phyloP scores from a whole-genome alignment of 2,329 filamentous ascomycete species.

The Aspergillus brasiliensis region DNA sequence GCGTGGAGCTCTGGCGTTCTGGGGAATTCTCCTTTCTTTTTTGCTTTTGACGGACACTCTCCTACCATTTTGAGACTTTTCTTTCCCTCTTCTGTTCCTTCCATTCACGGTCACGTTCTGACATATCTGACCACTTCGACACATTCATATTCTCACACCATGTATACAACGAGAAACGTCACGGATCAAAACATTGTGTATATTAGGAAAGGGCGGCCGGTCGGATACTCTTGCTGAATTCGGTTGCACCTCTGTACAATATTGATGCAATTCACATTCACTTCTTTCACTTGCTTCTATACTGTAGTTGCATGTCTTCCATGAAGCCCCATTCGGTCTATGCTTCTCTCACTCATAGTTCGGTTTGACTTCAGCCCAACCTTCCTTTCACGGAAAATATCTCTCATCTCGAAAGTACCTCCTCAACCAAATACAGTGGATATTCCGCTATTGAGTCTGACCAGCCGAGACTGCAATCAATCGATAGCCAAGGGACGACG shows the following conservation, averaged over 20 bases:
- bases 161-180: conserved; percentile 16
- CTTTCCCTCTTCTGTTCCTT: conserved; percentile 9
- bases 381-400: too few relatives aligned
- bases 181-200: conserved; percentile 21
- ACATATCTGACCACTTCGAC: conserved; percentile 5
- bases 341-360: too few relatives aligned
- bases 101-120: background rate
- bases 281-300: too few relatives aligned
- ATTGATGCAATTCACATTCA: conserved; percentile 8
- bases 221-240: conserved; percentile 6
- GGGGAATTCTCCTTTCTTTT: conserved; percentile 8
- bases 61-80: conserved; percentile 16
- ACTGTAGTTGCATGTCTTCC: background rate
- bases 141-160: conserved; percentile 20
- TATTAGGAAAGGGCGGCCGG: conserved; percentile 18
- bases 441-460: too few relatives aligned
- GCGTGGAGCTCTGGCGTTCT: conserved; percentile 30
- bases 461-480: too few relatives aligned
- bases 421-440: too few relatives aligned
- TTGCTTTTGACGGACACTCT: conserved; percentile 25
- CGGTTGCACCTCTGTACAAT: conserved; percentile 21
- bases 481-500: too few relatives aligned
- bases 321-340: too few relatives aligned
- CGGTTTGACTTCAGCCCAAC: too few relatives aligned
- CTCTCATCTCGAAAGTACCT: too few relatives aligned